These are phyloP conservation scores for Elymus sibiricus DNA, from an alignment of 176 grass and related monocot genomes.

Conservation along the genomic window DNA sequence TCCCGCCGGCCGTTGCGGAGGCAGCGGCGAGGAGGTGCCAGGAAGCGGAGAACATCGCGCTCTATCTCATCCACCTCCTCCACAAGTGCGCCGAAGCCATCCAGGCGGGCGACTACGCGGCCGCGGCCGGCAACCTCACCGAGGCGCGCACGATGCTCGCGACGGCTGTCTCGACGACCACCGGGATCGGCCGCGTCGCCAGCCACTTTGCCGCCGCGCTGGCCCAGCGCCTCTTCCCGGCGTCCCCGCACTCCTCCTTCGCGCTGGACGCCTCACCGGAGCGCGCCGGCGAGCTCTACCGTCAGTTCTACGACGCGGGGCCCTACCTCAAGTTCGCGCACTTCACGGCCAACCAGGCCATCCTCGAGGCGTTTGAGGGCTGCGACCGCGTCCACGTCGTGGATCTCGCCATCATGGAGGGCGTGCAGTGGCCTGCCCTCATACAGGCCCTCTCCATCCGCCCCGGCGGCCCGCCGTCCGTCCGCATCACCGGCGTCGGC, in stretches of 20 bases:
- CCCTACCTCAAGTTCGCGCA: slow-evolving; percentile 77
- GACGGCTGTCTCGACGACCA: slow-evolving; percentile 9
- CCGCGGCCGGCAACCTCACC: slow-evolving; percentile 19
- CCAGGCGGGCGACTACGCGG: slow-evolving; percentile 34
- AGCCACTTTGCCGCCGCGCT: slow-evolving; percentile 68
- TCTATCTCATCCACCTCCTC: slow-evolving; percentile 45
- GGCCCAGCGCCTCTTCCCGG: slow-evolving; percentile 42
- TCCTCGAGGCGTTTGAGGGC: slow-evolving; percentile 39
- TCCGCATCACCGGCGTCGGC: slow-evolving; percentile 56
- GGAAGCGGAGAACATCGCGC: slow-evolving; percentile 26
- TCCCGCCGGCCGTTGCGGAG: not conserved
- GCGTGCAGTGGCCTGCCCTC: slow-evolving; percentile 58
- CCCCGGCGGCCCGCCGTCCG: slow-evolving; percentile 22
- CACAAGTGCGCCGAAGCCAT: slow-evolving; percentile 52
- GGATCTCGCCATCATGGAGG: slow-evolving; percentile 53
- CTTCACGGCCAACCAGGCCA: slow-evolving; percentile 66
- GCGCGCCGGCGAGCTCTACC: slow-evolving; percentile 17
- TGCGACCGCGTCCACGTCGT: slow-evolving; percentile 44
- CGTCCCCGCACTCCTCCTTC: not conserved
- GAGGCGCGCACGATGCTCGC: slow-evolving; percentile 34
- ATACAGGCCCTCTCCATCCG: slow-evolving; percentile 41
- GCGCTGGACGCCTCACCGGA: not conserved
- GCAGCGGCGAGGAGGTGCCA: not conserved
- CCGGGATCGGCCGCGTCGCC: slow-evolving; percentile 62
- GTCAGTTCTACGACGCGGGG: slow-evolving; percentile 61